Evolutionary conservation across 164 flowering plant genomes (phyloP), one percentile per base, ranked within the genome.

Genomic region (Vitis riparia): DNA sequence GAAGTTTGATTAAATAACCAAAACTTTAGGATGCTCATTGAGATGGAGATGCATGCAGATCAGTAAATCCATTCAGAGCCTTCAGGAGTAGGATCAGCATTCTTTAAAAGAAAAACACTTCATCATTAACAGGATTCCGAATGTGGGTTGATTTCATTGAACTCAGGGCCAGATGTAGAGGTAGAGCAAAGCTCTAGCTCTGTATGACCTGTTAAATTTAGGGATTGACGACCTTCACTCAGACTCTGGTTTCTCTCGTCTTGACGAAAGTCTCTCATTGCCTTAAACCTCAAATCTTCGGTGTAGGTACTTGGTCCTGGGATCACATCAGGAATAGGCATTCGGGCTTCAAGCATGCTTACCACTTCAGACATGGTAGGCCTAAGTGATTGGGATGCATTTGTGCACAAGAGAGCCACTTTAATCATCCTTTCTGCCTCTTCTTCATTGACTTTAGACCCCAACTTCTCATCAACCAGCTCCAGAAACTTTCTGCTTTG

Each of bases 291-390:
- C 67, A 76, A 56, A 59, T 83, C 84, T 51, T 77, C 84, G 3
- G 32, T 47, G 11, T 53, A 73, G 14, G 50, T 50, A 14, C 72
- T 68, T 11, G 79, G 59, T 60, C 77, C 78, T 8, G 78, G 74
- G 9, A 71, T 50, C 50, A 62, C 5, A 0, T 82, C 84, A 0
- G 80, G 83, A 50, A 84, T 52, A 3, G 15, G 17, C 6, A 30
- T 75, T 68, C 52, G 57, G 5, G 79, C 84, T 69, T 80, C 84
- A 9, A 84, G 79, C 88, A 85, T 85, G 63, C 63, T 73, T 48
- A 82, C 80, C 27, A 73, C 88, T 44, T 70, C 73, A 1, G 88
- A 82, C 84, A 85, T 85, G 8, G 63, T 69, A 15, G 88, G 88
- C 62, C 88, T 73, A 9, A 80, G 77, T 0, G 81, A 65, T 14